Evolutionary conservation across 202 grass and related monocot species (phyloP).

Genomic region (Schoenoplectus tabernaemontani): DNA sequence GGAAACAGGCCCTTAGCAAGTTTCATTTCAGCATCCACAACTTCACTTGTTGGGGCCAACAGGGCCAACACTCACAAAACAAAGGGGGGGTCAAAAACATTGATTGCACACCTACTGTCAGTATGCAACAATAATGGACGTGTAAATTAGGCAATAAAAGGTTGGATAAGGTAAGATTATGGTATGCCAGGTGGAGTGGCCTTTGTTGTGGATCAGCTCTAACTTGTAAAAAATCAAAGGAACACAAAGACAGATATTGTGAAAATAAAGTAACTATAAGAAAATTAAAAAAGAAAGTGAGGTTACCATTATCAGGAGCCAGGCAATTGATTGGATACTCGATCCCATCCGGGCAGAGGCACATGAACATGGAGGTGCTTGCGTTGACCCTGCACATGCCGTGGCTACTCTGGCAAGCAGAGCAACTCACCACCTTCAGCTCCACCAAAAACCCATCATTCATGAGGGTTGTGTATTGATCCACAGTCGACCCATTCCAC

Average conservation of each 20-base stretch:
- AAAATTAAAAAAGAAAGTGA: neutral
- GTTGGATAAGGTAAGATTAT: neutral
- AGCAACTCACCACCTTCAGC: constrained; percentile 36
- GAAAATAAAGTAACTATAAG: neutral
- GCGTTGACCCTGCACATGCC: constrained; percentile 42
- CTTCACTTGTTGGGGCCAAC: neutral
- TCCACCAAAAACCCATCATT: constrained; percentile 39
- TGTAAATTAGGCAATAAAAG: neutral
- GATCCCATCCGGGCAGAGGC: constrained; percentile 23
- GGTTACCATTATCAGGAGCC: neutral
- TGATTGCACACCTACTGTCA: neutral
- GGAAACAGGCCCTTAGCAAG: neutral
- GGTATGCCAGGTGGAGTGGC: neutral
- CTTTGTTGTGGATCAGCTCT: neutral
- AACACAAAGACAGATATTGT: neutral
- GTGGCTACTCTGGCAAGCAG: constrained; percentile 27
- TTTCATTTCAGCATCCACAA: neutral
- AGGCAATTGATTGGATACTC: neutral
- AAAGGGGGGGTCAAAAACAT: neutral
- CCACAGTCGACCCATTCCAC: neutral
- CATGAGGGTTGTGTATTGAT: neutral
- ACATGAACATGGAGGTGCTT: constrained; percentile 27
- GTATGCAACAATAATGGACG: constrained; percentile 1
- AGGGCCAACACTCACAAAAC: neutral
- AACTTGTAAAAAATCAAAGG: neutral